Percentiles rank a stretch among this genome's conserved stretches.
These are phyloP conservation scores for Sorghum bicolor DNA, from an alignment of 176 grass and related monocot species.

Conservation along the genomic window DNA sequence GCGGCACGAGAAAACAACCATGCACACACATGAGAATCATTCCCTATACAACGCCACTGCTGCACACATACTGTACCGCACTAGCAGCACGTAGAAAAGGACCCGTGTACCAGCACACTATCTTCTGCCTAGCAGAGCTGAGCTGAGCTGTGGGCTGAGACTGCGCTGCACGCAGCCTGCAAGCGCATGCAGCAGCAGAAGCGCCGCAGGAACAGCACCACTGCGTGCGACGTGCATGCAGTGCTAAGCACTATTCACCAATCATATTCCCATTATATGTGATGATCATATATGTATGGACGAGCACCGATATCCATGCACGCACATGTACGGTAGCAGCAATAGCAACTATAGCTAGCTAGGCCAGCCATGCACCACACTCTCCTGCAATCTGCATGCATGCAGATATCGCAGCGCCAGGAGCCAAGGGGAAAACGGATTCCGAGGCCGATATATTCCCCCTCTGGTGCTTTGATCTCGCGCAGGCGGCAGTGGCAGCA, in stretches of 20 bases:
- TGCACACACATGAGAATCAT: background rate
- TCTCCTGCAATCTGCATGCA: background rate
- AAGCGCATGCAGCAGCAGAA: background rate
- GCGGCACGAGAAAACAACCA: slow-evolving; percentile 34
- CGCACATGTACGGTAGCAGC: background rate
- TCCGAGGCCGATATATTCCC: slow-evolving; percentile 33
- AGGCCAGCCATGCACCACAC: background rate
- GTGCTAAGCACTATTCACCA: slow-evolving; percentile 31
- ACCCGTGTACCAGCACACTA: background rate
- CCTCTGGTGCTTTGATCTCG: slow-evolving; percentile 14
- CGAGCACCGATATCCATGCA: background rate
- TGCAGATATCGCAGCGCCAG: background rate
- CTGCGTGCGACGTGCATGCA: background rate
- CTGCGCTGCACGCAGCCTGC: background rate
- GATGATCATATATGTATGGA: background rate
- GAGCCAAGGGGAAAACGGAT: slow-evolving; percentile 3
- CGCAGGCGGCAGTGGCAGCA: slow-evolving; percentile 18
- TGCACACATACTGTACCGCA: background rate
- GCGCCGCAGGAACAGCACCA: background rate
- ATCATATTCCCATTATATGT: slow-evolving; percentile 48
- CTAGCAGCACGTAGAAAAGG: background rate
- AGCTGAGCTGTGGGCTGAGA: background rate
- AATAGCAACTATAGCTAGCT: too few species aligned
- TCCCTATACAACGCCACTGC: background rate
- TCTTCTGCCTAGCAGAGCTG: background rate